Conservation (phyloP, 2,329 filamentous ascomycete genomes). For the Hymenotorrendiella dingleyae region DNA sequence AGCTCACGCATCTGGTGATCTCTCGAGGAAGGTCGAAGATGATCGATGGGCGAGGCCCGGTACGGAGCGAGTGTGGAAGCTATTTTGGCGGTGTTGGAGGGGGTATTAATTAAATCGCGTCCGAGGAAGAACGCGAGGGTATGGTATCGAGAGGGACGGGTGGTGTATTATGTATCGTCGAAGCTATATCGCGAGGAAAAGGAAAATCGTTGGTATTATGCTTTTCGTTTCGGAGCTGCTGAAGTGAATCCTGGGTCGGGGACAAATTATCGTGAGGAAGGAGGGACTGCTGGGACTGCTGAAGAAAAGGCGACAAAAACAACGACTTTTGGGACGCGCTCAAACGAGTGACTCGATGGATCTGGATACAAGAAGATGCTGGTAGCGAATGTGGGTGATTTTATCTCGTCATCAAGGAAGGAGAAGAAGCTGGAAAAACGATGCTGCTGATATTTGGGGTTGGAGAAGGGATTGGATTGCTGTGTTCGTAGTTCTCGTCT, state of each 20-base stretch:
- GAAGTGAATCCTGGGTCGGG: not conserved
- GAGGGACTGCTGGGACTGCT: too few species aligned
- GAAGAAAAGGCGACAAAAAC: constrained; percentile 19
- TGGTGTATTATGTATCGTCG: constrained; percentile 14
- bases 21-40: constrained; percentile 41
- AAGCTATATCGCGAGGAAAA: constrained; percentile 16
- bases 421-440: constrained; percentile 9
- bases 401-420: constrained; percentile 16
- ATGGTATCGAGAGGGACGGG: constrained; percentile 11
- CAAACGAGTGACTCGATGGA: constrained; percentile 27
- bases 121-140: constrained; percentile 21
- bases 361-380: constrained; percentile 21
- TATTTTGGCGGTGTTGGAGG: constrained; percentile 37
- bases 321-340: constrained; percentile 17
- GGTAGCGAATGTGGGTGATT: constrained; percentile 20
- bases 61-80: constrained; percentile 56
- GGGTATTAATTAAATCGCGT: constrained; percentile 24
- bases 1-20: constrained; percentile 40
- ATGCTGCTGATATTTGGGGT: constrained; percentile 8
- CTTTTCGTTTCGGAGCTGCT: constrained; percentile 2
- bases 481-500: constrained; percentile 9
- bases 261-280: constrained; percentile 17
- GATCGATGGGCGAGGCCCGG: constrained; percentile 52
- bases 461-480: constrained; percentile 10
- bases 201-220: constrained; percentile 15